Evolutionary conservation across 2,329 filamentous ascomycete species (phyloP), one percentile per base, ranked within the genome.

Genomic region (Hawksworthiomyces lignivorus): DNA sequence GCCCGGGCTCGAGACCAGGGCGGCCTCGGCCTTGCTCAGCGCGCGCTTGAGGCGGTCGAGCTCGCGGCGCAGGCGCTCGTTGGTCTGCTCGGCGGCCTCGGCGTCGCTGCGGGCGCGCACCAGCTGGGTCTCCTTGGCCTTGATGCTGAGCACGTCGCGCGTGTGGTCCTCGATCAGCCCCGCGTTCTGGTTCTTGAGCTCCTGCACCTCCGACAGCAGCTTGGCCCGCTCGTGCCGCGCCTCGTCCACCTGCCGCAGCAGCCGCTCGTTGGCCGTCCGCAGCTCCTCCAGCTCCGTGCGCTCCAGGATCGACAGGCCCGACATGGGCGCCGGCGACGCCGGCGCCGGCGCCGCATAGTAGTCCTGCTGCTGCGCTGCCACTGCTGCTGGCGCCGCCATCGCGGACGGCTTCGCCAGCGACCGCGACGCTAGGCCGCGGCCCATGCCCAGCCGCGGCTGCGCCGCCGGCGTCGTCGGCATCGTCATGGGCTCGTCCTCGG

Each of bases 111-210:
- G 77, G 10, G 92, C 89, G 33, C 92, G 82, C 9, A 97, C 90
- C 5, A 98, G 75, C 55, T 98, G 92, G 4, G 92, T 97, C 62
- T 98, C 92, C 63, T 98, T 98, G 12, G 92, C 92, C 62, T 97
- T 97, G 66, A 98, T 94, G 53, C 88, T 92, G 31, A 98, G 72
- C 0, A 96, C 87, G 55, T 98, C 90, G 36, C 90, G 77, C 0
- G 92, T 98, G 60, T 97, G 90, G 55, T 97, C 90, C 63, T 98
- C 92, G 47, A 98, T 98, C 26, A 98, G 72, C 49, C 92, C 84
- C 19, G 92, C 92, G 56, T 98, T 98, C 59, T 96, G 87, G 55
- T 95, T 94, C 64, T 96, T 94, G 22, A 98, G 74, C 62, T 97
- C 92, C 52, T 90, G 84, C 31, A 97, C 83, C 60, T 96, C 87